Percentiles rank a stretch among this genome's conserved stretches.
phyloP scores from a whole-genome alignment of 306 rosid genomes.

The Pueraria montana region DNA sequence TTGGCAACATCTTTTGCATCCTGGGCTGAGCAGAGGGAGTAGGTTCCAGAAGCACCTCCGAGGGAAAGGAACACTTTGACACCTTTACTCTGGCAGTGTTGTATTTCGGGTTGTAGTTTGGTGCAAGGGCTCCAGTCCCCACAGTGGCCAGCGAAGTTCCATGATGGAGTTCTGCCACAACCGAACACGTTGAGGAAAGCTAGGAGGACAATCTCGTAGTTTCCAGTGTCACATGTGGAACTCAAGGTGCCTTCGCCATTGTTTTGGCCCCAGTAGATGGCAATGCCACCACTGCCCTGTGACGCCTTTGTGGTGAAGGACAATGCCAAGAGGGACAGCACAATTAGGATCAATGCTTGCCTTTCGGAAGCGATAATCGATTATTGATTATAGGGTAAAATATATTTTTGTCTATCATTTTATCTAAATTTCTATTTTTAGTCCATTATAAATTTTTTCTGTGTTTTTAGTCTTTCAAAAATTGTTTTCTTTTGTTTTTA shows the following conservation, averaged over 20 bases:
- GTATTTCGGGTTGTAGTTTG: not conserved
- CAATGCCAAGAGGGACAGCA: too few species aligned
- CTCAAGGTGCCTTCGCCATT: slow-evolving; percentile 28
- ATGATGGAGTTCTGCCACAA: not conserved
- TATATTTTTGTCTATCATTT: too few species aligned
- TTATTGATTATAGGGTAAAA: too few species aligned
- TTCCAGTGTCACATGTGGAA: not conserved
- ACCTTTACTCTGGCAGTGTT: not conserved
- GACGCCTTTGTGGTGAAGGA: slow-evolving; percentile 21
- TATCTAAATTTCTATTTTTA: too few species aligned
- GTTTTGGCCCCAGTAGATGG: slow-evolving; percentile 68
- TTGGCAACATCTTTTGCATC: not conserved
- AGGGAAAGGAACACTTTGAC: slow-evolving; percentile 42
- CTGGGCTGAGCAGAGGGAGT: not conserved
- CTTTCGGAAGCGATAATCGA: not conserved
- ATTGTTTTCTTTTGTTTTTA: too few species aligned
- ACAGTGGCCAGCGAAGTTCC: slow-evolving; percentile 31
- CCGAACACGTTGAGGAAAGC: not conserved
- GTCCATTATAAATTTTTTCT: too few species aligned
- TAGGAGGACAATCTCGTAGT: not conserved
- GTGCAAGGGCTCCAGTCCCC: slow-evolving; percentile 9
- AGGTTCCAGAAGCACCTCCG: not conserved
- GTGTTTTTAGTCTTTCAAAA: too few species aligned
- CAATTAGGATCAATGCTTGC: too few species aligned
- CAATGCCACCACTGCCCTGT: slow-evolving; percentile 36